Evolutionary conservation across 768 basidiomycete species (phyloP), one percentile per base, ranked within the genome.

Genomic region (Lactarius indigo): DNA sequence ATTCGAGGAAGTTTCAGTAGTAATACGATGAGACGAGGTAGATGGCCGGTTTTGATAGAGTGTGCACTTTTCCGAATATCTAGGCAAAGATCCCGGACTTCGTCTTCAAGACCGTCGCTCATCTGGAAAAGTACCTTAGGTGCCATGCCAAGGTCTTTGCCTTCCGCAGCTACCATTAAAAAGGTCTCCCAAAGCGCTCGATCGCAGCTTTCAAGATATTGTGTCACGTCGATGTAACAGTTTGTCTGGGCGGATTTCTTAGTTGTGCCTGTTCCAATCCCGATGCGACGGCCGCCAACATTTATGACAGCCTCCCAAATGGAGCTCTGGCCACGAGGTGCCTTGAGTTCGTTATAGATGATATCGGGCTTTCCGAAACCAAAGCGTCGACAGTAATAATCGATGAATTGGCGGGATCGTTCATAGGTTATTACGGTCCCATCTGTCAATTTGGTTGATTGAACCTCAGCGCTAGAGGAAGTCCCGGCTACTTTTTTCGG

Each of bases 361-460:
- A 96, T 77, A 58, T 91, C 89, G 2, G 93, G 92, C 68, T 84
- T 85, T 12, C 82, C 80, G 72, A 95, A 95, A 30, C 79, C 79
- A 74, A 87, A 97, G 41, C 86, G 82, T 55, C 87, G 84, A 74
- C 94, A 96, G 72, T 98, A 98, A 75, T 91, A 98, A 69, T 96
- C 95, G 89, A 97, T 95, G 80, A 98, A 98, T 66, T 84, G 86
- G 58, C 89, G 86, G 3, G 94, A 93, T 60, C 83, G 83, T 60
- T 92, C 91, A 59, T 88, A 88, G 8, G 78, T 79, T 68, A 95
- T 83, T 26, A 77, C 72, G 13, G 85, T 81, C 30, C 87, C 86
- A 72, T 94, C 89, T 3, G 87, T 84, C 13, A 69, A 50, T 37
- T 26, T 61, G 58, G 35, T 35, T 37, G 78, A 78, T 18, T 75